phyloP scores from a whole-genome alignment of 108 stramenopile species.

The Poteriospumella lacustris region DNA sequence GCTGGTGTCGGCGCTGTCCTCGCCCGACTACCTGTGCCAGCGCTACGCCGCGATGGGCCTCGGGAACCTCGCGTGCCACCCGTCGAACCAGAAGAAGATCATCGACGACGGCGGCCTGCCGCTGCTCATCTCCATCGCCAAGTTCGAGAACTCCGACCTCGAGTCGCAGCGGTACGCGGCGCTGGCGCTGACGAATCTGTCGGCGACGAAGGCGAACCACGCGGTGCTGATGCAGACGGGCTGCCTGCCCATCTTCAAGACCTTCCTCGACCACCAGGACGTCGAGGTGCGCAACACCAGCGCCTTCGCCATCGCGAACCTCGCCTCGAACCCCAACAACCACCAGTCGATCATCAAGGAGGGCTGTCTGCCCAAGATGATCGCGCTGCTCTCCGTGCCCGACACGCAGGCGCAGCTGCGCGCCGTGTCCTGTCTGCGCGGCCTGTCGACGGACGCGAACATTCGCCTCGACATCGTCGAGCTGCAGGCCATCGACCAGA shows the following conservation, averaged over 20 bases:
- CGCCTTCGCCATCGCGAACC: slow-evolving; percentile 64
- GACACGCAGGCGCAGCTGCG: slow-evolving; percentile 57
- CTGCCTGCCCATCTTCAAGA: not conserved
- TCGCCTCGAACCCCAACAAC: slow-evolving; percentile 58
- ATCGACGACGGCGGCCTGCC: slow-evolving; percentile 62
- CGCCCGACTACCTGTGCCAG: slow-evolving; percentile 63
- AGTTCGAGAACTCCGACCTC: slow-evolving; percentile 56
- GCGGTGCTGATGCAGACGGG: slow-evolving; percentile 47
- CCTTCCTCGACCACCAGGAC: slow-evolving; percentile 48
- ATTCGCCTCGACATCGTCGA: slow-evolving; percentile 59
- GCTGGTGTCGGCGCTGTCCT: slow-evolving; percentile 60
- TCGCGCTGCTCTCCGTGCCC: slow-evolving; percentile 32
- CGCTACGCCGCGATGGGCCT: slow-evolving; percentile 74
- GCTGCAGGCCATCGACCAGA: slow-evolving; percentile 51
- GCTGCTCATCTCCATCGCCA: slow-evolving; percentile 51
- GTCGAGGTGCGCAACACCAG: slow-evolving; percentile 60
- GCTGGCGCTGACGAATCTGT: slow-evolving; percentile 65
- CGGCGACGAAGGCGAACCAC: slow-evolving; percentile 61
- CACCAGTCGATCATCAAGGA: slow-evolving; percentile 52
- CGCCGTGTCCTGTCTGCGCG: slow-evolving; percentile 64
- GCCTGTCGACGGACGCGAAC: slow-evolving; percentile 56
- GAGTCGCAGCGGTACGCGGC: slow-evolving; percentile 68
- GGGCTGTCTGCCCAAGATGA: slow-evolving; percentile 45
- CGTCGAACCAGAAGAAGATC: slow-evolving; percentile 57
- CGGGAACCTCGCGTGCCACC: slow-evolving; percentile 64